These are phyloP conservation scores for Hanseniaspora lachancei DNA, from an alignment of 805 yeast species.

Conservation along the genomic window DNA sequence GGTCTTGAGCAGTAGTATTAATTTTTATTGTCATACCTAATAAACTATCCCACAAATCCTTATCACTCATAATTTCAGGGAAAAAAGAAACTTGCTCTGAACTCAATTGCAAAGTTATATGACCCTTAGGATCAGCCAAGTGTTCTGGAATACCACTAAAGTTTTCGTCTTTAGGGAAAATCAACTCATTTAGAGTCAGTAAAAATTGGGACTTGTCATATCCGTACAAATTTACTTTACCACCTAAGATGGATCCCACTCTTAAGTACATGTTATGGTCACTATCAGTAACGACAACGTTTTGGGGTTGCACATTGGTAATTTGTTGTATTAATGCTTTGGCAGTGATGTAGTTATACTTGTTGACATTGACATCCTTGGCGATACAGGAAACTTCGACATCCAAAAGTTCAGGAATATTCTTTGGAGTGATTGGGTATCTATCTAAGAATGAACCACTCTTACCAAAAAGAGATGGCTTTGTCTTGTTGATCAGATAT, in stretches of 20 bases:
- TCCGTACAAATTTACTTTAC: constrained; percentile 64
- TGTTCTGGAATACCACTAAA: constrained; percentile 64
- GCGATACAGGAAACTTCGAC: constrained; percentile 67
- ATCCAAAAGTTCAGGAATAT: constrained; percentile 59
- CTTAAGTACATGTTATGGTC: constrained; percentile 78
- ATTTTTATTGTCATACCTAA: constrained; percentile 77
- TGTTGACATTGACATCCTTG: constrained; percentile 53
- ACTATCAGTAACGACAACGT: constrained; percentile 62
- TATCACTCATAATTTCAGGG: constrained; percentile 87
- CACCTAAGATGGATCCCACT: constrained; percentile 84
- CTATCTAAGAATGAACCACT: constrained; percentile 63
- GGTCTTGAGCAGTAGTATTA: constrained; percentile 81
- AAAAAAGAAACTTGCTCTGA: constrained; percentile 66
- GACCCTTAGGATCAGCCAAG: constrained; percentile 77
- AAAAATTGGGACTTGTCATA: constrained; percentile 75
- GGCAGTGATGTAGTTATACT: constrained; percentile 64
- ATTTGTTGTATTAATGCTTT: constrained; percentile 76
- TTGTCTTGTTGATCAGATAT: constrained; percentile 72
- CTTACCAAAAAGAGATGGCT: constrained; percentile 63
- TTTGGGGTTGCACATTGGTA: constrained; percentile 75
- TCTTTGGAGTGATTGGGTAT: constrained; percentile 49
- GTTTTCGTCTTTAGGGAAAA: constrained; percentile 82
- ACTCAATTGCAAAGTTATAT: constrained; percentile 69
- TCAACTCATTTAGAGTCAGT: constrained; percentile 77
- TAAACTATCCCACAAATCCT: constrained; percentile 76